Percentiles rank a stretch among this genome's conserved stretches.
Conservation (phyloP, 306 rosid species). For the Sesbania bispinosa region DNA sequence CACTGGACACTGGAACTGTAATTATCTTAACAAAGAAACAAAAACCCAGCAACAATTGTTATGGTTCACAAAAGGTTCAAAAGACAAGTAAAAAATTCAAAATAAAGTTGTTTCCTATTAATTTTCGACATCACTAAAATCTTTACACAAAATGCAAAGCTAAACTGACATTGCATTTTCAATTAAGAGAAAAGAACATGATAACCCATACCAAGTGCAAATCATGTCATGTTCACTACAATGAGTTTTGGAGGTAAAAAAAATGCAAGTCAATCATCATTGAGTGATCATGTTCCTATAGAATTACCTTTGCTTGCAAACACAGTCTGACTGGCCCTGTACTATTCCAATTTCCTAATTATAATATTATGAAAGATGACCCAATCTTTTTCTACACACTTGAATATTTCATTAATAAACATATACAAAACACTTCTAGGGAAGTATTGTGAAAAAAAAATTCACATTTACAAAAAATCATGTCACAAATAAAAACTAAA, state of each 20-base stretch:
- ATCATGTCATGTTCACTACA: too few species aligned
- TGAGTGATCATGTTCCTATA: neutral
- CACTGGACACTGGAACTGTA: neutral
- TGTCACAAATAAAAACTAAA: neutral
- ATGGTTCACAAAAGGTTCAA: neutral
- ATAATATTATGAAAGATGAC: neutral
- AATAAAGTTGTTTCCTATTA: neutral
- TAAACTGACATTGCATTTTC: neutral
- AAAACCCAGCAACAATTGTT: neutral
- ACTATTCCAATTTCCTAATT: neutral
- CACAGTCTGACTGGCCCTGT: neutral
- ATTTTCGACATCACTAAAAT: neutral
- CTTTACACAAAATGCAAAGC: neutral
- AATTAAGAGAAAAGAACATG: neutral
- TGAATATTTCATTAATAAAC: too few species aligned
- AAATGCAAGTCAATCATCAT: neutral
- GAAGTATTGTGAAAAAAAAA: neutral
- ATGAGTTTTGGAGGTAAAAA: neutral
- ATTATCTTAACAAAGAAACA: neutral
- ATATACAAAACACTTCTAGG: neutral
- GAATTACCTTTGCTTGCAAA: neutral
- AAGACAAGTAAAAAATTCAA: neutral
- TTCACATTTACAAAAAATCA: neutral
- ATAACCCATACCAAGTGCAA: neutral
- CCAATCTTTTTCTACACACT: too few species aligned